phyloP scores from a whole-genome alignment of 1,139 yeast genomes.

The Yamadazyma diddensiae region DNA sequence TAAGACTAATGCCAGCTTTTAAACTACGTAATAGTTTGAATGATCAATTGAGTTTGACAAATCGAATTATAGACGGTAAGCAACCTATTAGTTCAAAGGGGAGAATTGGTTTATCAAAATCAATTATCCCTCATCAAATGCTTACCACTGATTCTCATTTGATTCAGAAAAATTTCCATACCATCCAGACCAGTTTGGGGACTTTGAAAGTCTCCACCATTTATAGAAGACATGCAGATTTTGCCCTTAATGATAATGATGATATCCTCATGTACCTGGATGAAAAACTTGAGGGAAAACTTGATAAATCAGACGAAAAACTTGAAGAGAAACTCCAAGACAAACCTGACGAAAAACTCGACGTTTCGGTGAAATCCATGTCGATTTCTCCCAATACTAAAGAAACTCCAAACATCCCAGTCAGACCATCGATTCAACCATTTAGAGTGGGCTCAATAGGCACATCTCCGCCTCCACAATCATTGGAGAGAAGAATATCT shows the following conservation, averaged over 20 bases:
- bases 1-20: constrained; percentile 71
- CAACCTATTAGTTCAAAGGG: constrained; percentile 79
- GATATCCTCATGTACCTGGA: constrained; percentile 53
- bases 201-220: constrained; percentile 71
- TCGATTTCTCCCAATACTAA: constrained; percentile 2
- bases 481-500: constrained; percentile 41
- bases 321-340: background rate
- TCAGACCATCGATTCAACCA: constrained; percentile 47
- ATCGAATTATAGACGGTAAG: constrained; percentile 71
- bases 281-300: too few species aligned
- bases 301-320: constrained; percentile 2
- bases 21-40: constrained; percentile 44
- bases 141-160: constrained; percentile 49
- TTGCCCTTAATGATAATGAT: constrained; percentile 66
- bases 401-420: constrained; percentile 19
- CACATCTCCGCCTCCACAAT: constrained; percentile 34
- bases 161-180: constrained; percentile 58
- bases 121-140: constrained; percentile 49
- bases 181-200: constrained; percentile 75
- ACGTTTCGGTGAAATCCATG: too few species aligned
- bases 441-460: constrained; percentile 63
- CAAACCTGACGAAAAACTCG: too few species aligned
- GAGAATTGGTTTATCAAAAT: constrained; percentile 75
- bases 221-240: constrained; percentile 69
- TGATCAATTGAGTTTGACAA: constrained; percentile 38